Percentiles rank a stretch among this genome's conserved stretches.
Conservation (phyloP, 2,329 filamentous ascomycete species). For the Fusarium acutatum region DNA sequence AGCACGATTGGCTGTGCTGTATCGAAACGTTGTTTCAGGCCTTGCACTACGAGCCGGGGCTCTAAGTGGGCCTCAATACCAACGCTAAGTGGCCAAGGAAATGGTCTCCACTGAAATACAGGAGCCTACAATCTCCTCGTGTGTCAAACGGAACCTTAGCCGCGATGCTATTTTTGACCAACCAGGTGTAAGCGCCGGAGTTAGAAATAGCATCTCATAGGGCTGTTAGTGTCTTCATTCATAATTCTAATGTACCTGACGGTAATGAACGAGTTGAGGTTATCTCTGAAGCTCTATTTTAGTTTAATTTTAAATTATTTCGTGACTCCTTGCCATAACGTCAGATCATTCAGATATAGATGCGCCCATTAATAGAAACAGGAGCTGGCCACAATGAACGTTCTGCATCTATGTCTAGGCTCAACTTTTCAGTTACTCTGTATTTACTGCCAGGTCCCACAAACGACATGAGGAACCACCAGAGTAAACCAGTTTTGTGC, state of each 20-base stretch:
- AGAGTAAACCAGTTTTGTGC: not conserved
- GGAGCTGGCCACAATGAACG: not conserved
- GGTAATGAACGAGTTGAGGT: not conserved
- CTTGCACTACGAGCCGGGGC: constrained; percentile 1
- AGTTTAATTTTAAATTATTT: not conserved
- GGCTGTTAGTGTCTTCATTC: not conserved
- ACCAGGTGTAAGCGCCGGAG: not conserved
- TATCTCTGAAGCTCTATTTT: not conserved
- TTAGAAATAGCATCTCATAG: not conserved
- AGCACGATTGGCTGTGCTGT: constrained; percentile 36
- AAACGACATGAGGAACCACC: not conserved
- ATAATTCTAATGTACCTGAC: not conserved
- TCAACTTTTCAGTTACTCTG: not conserved
- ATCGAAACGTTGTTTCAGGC: constrained; percentile 40
- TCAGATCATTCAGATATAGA: not conserved
- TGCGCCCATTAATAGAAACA: not conserved
- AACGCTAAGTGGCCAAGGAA: constrained; percentile 8
- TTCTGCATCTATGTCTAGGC: not conserved
- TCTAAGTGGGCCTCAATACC: not conserved
- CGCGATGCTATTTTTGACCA: constrained; percentile 38
- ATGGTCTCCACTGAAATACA: not conserved
- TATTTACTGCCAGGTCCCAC: not conserved
- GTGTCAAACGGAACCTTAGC: constrained; percentile 3
- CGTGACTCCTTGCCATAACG: not conserved
- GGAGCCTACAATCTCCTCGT: no score